Evolutionary conservation across 2,329 filamentous ascomycete species (phyloP).

Genomic region (Tolypocladium album): DNA sequence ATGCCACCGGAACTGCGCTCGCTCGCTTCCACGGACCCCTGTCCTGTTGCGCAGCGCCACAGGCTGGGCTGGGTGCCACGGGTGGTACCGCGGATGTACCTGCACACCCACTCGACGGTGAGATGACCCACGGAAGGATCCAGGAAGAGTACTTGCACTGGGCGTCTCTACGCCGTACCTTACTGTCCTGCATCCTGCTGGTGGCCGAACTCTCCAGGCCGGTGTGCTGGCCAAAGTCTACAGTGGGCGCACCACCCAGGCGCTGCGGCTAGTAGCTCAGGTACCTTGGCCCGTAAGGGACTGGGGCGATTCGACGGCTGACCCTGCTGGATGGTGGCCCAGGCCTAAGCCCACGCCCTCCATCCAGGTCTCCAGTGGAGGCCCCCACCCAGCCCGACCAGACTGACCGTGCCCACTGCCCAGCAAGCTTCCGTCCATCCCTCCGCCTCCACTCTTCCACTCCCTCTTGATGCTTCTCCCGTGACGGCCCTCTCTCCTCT

Average conservation of each 20-base stretch:
- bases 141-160: background rate
- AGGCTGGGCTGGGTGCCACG: background rate
- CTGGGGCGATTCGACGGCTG: background rate
- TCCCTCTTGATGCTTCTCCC: background rate
- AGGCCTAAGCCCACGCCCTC: background rate
- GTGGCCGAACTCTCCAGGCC: background rate
- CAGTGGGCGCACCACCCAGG: background rate
- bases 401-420: background rate
- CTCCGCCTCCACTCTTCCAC: slow-evolving; percentile 3
- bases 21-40: background rate
- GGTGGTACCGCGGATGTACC: background rate
- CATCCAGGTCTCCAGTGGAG: background rate
- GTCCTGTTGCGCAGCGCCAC: background rate
- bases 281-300: background rate
- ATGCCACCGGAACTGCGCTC: background rate
- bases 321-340: background rate
- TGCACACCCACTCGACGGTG: background rate
- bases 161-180: background rate
- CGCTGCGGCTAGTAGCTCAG: background rate
- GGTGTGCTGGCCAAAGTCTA: background rate
- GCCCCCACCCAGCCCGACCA: background rate
- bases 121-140: background rate
- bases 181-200: background rate
- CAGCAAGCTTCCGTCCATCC: slow-evolving; percentile 1
- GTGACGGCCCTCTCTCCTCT: slow-evolving; percentile 2